phyloP scores from a whole-genome alignment of 2,329 filamentous ascomycete genomes.

The Fusarium siculi region DNA sequence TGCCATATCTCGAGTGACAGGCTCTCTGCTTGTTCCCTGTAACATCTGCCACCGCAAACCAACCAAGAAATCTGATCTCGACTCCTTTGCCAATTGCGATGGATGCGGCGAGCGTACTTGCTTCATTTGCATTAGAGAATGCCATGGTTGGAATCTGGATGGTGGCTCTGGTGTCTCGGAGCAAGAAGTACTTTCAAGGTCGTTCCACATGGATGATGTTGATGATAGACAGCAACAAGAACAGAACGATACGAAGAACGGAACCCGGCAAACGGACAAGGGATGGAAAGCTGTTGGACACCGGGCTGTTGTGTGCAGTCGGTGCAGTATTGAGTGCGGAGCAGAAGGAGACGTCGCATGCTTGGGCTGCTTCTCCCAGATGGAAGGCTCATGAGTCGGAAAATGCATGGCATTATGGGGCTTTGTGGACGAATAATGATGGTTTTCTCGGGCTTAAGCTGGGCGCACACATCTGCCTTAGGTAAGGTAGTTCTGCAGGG shows the following conservation, averaged over 20 bases:
- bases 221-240: constrained; percentile 45
- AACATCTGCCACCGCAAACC: constrained; percentile 75
- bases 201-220: constrained; percentile 63
- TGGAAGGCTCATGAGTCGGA: constrained; percentile 48
- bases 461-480: not conserved
- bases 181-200: constrained; percentile 54
- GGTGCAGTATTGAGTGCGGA: constrained; percentile 74
- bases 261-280: constrained; percentile 29
- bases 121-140: constrained; percentile 75
- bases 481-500: not conserved
- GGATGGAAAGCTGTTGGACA: constrained; percentile 59
- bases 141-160: constrained; percentile 59
- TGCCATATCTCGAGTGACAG: constrained; percentile 19
- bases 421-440: constrained; percentile 33
- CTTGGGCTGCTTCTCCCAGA: constrained; percentile 66
- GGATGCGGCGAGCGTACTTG: constrained; percentile 72
- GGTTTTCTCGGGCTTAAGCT: constrained; percentile 17
- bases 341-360: constrained; percentile 73
- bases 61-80: constrained; percentile 72
- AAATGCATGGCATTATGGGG: constrained; percentile 1
- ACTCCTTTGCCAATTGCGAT: constrained; percentile 72
- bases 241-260: constrained; percentile 16
- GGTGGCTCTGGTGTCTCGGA: constrained; percentile 43
- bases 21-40: constrained; percentile 62
- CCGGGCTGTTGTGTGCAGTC: constrained; percentile 69